phyloP scores from a whole-genome alignment of 78 protist species.

The Planoprotostelium fungivorum region DNA sequence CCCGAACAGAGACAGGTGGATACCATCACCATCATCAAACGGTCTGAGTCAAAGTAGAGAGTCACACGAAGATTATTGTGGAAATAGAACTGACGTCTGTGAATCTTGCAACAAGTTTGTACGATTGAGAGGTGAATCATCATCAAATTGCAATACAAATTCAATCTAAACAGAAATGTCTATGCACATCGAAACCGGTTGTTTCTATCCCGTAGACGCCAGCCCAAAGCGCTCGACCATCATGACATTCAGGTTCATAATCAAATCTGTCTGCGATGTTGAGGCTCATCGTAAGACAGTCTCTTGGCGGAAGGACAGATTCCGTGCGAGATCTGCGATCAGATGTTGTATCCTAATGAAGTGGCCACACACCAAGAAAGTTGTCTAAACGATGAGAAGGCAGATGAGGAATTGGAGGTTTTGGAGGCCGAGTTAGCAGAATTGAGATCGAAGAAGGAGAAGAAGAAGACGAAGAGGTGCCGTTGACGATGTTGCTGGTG shows the following conservation, averaged over 20 bases:
- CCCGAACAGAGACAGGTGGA: neutral
- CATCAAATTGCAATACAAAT: neutral
- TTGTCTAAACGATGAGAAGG: neutral
- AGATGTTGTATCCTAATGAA: neutral
- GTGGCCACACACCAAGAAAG: neutral
- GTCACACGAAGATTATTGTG: neutral
- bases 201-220: neutral
- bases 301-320: neutral
- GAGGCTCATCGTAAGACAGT: neutral
- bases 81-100: neutral
- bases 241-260: neutral
- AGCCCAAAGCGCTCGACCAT: neutral
- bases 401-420: neutral
- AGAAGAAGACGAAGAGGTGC: neutral
- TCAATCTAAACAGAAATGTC: neutral
- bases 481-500: too few relatives aligned
- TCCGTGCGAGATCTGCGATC: neutral
- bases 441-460: neutral
- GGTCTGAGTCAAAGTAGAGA: neutral
- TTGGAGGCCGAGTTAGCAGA: neutral
- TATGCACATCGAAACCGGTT: neutral
- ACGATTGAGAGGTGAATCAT: neutral
- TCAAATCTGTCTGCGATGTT: neutral
- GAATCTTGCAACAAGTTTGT: neutral
- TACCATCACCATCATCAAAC: too few relatives aligned